Conservation (phyloP, 2,329 filamentous ascomycete species). For the Plenodomus lindquistii region DNA sequence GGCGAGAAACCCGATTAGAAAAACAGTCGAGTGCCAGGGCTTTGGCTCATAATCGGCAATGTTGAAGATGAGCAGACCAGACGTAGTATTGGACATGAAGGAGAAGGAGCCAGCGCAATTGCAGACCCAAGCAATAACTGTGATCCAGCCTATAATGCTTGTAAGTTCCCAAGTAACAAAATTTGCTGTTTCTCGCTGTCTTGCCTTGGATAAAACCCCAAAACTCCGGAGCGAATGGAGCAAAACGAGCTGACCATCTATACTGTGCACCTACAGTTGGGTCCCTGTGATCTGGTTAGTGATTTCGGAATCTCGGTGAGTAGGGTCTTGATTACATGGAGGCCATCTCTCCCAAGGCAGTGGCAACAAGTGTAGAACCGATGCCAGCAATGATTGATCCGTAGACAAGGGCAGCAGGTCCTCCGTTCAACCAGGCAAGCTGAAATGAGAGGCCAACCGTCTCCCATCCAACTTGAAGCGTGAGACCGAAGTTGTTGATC, state of each 20-base stretch:
- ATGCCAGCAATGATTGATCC: conserved; percentile 20
- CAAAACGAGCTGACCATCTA: conserved; percentile 24
- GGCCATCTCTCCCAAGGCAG: conserved; percentile 30
- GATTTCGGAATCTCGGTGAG: background rate
- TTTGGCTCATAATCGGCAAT: conserved; percentile 38
- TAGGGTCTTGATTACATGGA: conserved; percentile 22
- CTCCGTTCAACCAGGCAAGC: conserved; percentile 19
- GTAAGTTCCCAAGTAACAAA: background rate
- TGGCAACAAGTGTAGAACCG: conserved; percentile 29
- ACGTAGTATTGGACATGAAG: conserved; percentile 13
- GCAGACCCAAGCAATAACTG: conserved; percentile 40
- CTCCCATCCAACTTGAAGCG: conserved; percentile 16
- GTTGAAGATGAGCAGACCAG: conserved; percentile 37
- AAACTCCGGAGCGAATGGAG: conserved; percentile 16
- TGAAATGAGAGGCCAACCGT: conserved; percentile 13
- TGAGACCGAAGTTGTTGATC: conserved; percentile 17
- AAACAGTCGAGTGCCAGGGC: conserved; percentile 53
- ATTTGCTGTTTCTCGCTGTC: background rate
- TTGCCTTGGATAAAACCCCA: conserved; percentile 24
- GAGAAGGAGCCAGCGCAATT: conserved; percentile 23
- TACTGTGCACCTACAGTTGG: conserved; percentile 30
- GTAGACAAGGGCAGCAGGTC: conserved; percentile 22
- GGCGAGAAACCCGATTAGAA: conserved; percentile 47
- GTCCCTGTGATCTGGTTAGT: background rate
- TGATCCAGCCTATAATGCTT: conserved; percentile 34